Evolutionary conservation across 1,284 basidiomycete genomes (phyloP).

Genomic region (Boletus hoseneyae): DNA sequence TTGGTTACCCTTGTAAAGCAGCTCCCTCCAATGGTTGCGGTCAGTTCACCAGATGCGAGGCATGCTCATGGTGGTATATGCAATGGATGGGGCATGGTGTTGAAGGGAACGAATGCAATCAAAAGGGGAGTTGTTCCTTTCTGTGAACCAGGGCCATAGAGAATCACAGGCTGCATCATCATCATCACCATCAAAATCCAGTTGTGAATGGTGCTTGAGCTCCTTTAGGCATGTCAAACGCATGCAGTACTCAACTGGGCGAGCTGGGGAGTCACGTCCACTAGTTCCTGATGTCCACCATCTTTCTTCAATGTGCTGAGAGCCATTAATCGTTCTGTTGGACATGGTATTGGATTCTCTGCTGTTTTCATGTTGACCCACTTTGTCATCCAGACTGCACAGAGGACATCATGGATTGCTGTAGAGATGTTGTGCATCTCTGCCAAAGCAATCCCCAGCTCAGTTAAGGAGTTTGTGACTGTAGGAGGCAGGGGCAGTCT

Average conservation of each 20-base stretch:
- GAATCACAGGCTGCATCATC: not conserved
- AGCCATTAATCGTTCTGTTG: not conserved
- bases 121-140: not conserved
- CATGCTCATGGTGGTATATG: not conserved
- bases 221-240: not conserved
- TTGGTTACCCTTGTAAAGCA: not conserved
- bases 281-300: not conserved
- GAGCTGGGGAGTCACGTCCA: not conserved
- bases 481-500: no score
- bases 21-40: not conserved
- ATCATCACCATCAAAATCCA: not conserved
- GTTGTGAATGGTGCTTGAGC: not conserved
- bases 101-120: not conserved
- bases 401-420: no score
- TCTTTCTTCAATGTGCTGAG: not conserved
- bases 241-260: slow-evolving; percentile 1
- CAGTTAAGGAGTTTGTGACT: no score
- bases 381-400: no score
- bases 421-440: no score
- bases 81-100: not conserved
- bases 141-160: not conserved
- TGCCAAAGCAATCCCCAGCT: no score
- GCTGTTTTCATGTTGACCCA: no score
- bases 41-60: not conserved
- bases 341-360: not conserved